Base-by-base conservation (phyloP, 192 early-diverging fungal genomes). In the Radiomyces spectabilis region DNA sequence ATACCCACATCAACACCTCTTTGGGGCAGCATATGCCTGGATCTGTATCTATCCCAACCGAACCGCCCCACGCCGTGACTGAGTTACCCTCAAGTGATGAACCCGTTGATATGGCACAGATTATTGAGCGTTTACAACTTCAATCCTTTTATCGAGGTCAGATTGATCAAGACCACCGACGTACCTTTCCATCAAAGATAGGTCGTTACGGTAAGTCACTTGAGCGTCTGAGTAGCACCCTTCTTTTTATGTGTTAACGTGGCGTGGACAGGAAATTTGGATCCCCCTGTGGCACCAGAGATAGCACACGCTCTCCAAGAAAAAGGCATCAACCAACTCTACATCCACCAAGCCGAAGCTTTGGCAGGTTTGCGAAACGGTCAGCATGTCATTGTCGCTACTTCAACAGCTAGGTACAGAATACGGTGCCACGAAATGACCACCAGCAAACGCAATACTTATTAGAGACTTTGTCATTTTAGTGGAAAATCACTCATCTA, bases 401-500 rank as follows among this genome's bases (percentile, higher is more conserved):
- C 89, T 1, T 62, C 83, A 1, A 92, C 89, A 24, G 81, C 87
- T 24, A 81, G 79, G 79, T 81, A 63, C 27, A 41, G 45, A 38
- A 8, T 38, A 27, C 18, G 34, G 5, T 21, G 18, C 43, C 27
- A 29, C 4, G 29, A 33, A 31, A 49, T 10, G 13, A 32, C 8
- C 9, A 31, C 18, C 24, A 31, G 18, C 21, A 41, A 24, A 55
- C 40, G 63, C 18, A 55, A 21, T 8, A 38, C 18, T 25, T 34
- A 24, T n/a, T 33, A 25, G 15, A 29, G 10, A 38, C 0, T 31
- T 5, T n/a, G 16, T 59, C 40, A 5, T 27, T 27, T 37, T 53
- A 87, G 84, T 70, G 91, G 91, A 3, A 93, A 93, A 55, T 90
- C 88, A 0, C 53, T 85, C 2, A 75, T 90, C 15, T 93, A 87